These are phyloP conservation scores for Stromatinia cepivora DNA, from an alignment of 2,329 filamentous ascomycete genomes.

Conservation along the genomic window DNA sequence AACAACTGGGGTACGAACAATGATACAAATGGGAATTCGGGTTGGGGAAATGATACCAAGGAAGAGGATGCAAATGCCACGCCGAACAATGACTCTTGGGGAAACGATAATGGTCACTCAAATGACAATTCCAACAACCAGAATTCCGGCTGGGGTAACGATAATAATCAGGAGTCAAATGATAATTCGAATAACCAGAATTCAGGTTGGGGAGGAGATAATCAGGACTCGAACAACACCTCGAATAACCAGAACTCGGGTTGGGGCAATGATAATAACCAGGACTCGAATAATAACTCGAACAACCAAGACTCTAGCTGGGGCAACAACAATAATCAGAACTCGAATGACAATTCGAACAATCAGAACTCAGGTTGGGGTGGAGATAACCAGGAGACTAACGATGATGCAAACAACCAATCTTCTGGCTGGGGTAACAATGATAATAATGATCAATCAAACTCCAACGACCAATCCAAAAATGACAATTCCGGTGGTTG, in stretches of 20 bases:
- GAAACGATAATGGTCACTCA: background rate
- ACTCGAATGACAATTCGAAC: constrained; percentile 19
- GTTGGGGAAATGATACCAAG: background rate
- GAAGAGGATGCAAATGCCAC: background rate
- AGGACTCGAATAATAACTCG: background rate
- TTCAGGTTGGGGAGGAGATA: constrained; percentile 4
- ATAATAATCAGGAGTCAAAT: constrained; percentile 26
- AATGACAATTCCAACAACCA: constrained; percentile 15
- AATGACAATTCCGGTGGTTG: constrained; percentile 26
- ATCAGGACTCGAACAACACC: constrained; percentile 15
- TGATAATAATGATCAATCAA: background rate
- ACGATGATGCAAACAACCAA: constrained; percentile 3
- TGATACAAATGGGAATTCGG: constrained; percentile 21
- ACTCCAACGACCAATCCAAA: constrained; percentile 1
- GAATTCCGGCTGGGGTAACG: constrained; percentile 14
- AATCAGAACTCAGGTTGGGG: constrained; percentile 12
- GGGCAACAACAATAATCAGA: constrained; percentile 25
- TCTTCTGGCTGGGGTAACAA: constrained; percentile 14
- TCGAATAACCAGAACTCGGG: constrained; percentile 13
- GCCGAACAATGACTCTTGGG: constrained; percentile 7
- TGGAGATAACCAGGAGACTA: constrained; percentile 12
- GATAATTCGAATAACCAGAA: constrained; percentile 16
- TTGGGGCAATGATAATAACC: constrained; percentile 12
- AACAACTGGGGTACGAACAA: constrained; percentile 24
- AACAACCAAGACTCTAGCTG: constrained; percentile 13